These are phyloP conservation scores for Pseudevernia furfuracea DNA, from an alignment of 495 filamentous ascomycete genomes.

Conservation along the genomic window DNA sequence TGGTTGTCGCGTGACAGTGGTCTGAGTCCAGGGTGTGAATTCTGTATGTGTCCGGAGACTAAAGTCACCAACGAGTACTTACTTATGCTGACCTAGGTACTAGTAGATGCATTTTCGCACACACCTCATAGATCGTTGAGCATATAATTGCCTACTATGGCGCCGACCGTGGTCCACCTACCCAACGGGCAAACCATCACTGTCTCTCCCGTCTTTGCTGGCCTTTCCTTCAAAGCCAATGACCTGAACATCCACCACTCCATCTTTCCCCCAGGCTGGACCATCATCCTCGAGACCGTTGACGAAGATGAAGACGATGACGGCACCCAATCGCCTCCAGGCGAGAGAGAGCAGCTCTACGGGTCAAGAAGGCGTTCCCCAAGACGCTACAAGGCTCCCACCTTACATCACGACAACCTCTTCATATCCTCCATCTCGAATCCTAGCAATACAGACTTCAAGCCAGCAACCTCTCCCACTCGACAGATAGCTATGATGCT, in stretches of 20 bases:
- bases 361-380: slow-evolving; percentile 31
- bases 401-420: slow-evolving; percentile 67
- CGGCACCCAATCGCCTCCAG: slow-evolving; percentile 22
- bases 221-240: slow-evolving; percentile 78
- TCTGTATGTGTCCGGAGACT: too few species aligned
- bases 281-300: slow-evolving; percentile 69
- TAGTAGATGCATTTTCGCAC: not conserved
- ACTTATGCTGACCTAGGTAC: too few species aligned
- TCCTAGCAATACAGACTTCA: slow-evolving; percentile 70
- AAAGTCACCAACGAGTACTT: too few species aligned
- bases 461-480: slow-evolving; percentile 67
- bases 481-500: slow-evolving; percentile 92
- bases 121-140: not conserved
- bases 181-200: slow-evolving; percentile 81
- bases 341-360: slow-evolving; percentile 23
- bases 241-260: slow-evolving; percentile 59
- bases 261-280: slow-evolving; percentile 80
- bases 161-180: slow-evolving; percentile 44
- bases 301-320: slow-evolving; percentile 39
- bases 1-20: too few species aligned
- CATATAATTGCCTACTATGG: slow-evolving; percentile 1
- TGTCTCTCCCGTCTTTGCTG: slow-evolving; percentile 76
- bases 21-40: too few species aligned
- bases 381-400: slow-evolving; percentile 63
- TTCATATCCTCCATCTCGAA: slow-evolving; percentile 88